Percentiles rank a stretch among this genome's conserved stretches.
These are phyloP conservation scores for Cryptococcus wingfieldii DNA, from an alignment of 1,284 basidiomycete genomes.

Conservation along the genomic window DNA sequence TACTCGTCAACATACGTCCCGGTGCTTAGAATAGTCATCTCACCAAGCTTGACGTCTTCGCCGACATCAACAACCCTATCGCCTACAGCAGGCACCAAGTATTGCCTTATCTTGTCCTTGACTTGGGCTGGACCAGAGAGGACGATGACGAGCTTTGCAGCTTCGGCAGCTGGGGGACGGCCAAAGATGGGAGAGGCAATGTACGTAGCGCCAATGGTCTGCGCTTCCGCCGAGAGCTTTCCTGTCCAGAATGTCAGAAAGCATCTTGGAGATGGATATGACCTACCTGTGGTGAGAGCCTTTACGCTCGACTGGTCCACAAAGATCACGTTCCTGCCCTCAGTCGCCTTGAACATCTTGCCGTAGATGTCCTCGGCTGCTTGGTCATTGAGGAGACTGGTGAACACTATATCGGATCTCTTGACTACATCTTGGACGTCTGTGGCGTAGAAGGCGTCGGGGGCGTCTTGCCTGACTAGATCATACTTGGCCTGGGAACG, in stretches of 20 bases:
- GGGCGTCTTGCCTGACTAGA: slow-evolving; percentile 9
- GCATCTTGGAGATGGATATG: too few relatives aligned
- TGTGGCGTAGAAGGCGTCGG: slow-evolving; percentile 14
- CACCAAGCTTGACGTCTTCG: slow-evolving; percentile 36
- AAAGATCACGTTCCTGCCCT: slow-evolving; percentile 23
- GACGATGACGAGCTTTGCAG: slow-evolving; percentile 30
- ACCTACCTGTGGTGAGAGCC: slow-evolving; percentile 32
- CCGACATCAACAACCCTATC: slow-evolving; percentile 30
- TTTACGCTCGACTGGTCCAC: slow-evolving; percentile 34
- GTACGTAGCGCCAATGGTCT: slow-evolving; percentile 21
- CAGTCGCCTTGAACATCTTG: slow-evolving; percentile 13
- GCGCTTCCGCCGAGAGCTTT: slow-evolving; percentile 22
- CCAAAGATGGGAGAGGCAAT: slow-evolving; percentile 37
- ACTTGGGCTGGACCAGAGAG: slow-evolving; percentile 21
- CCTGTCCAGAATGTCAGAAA: slow-evolving; percentile 7
- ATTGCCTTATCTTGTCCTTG: slow-evolving; percentile 17
- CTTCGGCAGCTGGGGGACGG: slow-evolving; percentile 28
- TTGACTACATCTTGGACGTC: slow-evolving; percentile 19
- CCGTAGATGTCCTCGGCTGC: slow-evolving; percentile 25
- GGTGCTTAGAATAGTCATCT: background rate
- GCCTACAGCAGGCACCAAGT: slow-evolving; percentile 21
- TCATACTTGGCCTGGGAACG: slow-evolving; percentile 31
- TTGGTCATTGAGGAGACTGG: slow-evolving; percentile 32
- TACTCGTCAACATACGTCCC: background rate
- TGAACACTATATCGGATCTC: slow-evolving; percentile 25